phyloP scores from a whole-genome alignment of 176 grass and related monocot species.

The Aegilops longissima region DNA sequence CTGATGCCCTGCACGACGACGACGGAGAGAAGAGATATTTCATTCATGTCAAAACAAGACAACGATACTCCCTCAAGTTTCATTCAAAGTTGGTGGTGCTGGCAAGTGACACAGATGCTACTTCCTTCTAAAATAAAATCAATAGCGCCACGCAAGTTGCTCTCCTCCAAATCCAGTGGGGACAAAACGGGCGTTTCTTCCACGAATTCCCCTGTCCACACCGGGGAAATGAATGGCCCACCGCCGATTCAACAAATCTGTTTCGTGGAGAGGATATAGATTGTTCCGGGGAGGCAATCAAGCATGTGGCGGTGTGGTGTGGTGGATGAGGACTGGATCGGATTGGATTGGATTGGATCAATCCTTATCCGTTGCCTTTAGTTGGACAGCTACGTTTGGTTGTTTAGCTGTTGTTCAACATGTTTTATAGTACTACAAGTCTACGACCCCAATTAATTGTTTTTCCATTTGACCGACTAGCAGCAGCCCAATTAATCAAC shows the following conservation, averaged over 20 bases:
- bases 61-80: background rate
- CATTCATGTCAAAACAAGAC: background rate
- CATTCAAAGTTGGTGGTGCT: background rate
- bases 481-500: constrained; percentile 13
- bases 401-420: constrained; percentile 31
- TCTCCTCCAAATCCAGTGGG: background rate
- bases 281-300: constrained; percentile 34
- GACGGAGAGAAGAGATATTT: background rate
- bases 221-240: constrained; percentile 23
- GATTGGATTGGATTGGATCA: constrained; percentile 43
- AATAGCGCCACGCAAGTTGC: background rate
- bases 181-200: background rate
- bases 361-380: constrained; percentile 60
- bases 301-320: constrained; percentile 37
- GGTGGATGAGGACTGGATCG: constrained; percentile 51
- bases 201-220: constrained; percentile 33
- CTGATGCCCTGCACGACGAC: constrained; percentile 77
- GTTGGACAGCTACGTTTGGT: constrained; percentile 38
- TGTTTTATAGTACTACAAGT: constrained; percentile 7
- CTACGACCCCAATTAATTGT: constrained; percentile 18
- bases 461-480: constrained; percentile 2
- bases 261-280: constrained; percentile 32
- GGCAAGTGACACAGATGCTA: constrained; percentile 13
- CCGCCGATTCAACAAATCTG: constrained; percentile 42
- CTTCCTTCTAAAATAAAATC: background rate